Evolutionary conservation across 441 rosid species (phyloP), one percentile per base, ranked within the genome.

Genomic region (Dalechampia spathulata): DNA sequence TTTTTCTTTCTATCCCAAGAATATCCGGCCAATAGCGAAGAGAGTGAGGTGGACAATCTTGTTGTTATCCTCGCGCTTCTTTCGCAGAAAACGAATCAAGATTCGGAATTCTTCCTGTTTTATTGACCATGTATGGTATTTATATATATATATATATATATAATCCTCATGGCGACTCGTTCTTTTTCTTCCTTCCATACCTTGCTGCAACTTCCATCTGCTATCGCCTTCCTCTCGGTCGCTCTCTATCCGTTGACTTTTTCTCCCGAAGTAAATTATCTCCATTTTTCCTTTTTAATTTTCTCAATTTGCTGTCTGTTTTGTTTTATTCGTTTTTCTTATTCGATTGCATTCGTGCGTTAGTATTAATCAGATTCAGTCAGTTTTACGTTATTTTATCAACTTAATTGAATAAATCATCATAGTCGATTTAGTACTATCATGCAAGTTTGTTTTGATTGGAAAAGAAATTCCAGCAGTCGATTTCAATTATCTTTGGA

Each of bases 21-120:
- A n/a, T n/a, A n/a, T n/a, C n/a, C n/a, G 5, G 34, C 8, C 34
- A 30, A 3, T 30, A 30, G 8, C 4, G 25, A 10, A 47, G 47
- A 17, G 12, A 46, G 36, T 44, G 34, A 46, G n/a, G 11, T 34
- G 42, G 41, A 19, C 21, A 4, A 1, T 11, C 10, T 46, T 11
- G 16, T 47, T 21, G 14, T 22, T 36, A 23, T 47, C 45, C 6
- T 22, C 22, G 23, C 17, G 6, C 30, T 12, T 3, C 2, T 7
- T 21, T 34, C 57, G 23, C 14, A 22, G 21, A 52, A 36, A 23
- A 44, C 26, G 52, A 56, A 57, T 34, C 62, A 39, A 42, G 62
- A 56, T 56, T 42, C 43, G n/a, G 23, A 48, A 56, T 39, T n/a
- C 39, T 7, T 28, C 30, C 3, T 22, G 49, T 32, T 49, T 8